Conservation (phyloP, 306 rosid species). For the Glycine latifolia region DNA sequence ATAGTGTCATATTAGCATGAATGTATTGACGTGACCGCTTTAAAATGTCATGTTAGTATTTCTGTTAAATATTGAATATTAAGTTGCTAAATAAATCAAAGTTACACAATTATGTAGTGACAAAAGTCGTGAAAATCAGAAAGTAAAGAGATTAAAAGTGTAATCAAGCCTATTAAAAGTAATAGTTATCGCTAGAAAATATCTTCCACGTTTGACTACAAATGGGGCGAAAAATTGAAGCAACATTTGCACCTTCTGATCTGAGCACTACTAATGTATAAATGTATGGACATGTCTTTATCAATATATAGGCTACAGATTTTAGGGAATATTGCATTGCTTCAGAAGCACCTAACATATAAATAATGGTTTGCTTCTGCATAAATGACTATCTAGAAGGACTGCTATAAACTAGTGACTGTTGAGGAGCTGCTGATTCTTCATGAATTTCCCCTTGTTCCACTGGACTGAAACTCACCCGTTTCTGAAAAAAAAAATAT, state of each 20-base stretch:
- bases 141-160: no score
- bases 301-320: conserved; percentile 16
- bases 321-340: conserved; percentile 29
- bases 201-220: not conserved
- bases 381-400: conserved; percentile 21
- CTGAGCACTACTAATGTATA: conserved; percentile 14
- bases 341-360: conserved; percentile 29
- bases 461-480: conserved; percentile 62
- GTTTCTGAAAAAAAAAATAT: conserved; percentile 58
- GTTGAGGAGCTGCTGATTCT: conserved; percentile 34
- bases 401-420: conserved; percentile 21
- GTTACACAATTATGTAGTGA: no score
- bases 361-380: conserved; percentile 18
- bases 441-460: conserved; percentile 55
- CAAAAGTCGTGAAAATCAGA: no score
- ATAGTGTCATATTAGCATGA: no score
- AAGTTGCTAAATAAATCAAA: no score
- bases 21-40: no score
- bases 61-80: no score
- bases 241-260: conserved; percentile 2
- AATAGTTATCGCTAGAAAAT: no score
- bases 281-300: conserved; percentile 14
- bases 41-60: no score
- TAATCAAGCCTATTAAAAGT: no score
- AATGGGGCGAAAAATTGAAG: not conserved